Conservation (phyloP, 1,139 yeast genomes). For the Wickerhamomyces sp. region DNA sequence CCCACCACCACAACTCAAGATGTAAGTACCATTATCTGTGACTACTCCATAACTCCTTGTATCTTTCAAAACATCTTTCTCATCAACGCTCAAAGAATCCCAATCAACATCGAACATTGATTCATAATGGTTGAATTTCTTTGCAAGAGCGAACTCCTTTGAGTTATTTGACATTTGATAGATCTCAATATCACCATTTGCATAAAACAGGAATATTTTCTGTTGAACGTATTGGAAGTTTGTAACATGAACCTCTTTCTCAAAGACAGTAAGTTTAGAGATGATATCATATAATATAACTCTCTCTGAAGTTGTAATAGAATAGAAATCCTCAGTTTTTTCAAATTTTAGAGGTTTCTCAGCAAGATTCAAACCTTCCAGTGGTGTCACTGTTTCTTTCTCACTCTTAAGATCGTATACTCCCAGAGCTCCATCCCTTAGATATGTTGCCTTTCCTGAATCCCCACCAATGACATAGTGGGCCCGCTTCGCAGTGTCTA, state of each 20-base stretch:
- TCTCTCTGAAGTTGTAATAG: not conserved
- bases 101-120: conserved; percentile 1
- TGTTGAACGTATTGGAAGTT: not conserved
- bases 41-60: not conserved
- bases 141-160: not conserved
- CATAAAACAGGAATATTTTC: not conserved
- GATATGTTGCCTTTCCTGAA: too few relatives aligned
- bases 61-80: not conserved
- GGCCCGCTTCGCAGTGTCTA: too few relatives aligned
- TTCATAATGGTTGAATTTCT: conserved; percentile 4
- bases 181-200: conserved; percentile 11
- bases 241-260: not conserved
- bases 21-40: not conserved
- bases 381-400: not conserved
- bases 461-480: too few relatives aligned
- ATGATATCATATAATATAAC: not conserved
- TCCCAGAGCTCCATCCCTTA: too few relatives aligned
- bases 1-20: conserved; percentile 18
- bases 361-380: not conserved
- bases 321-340: not conserved
- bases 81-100: not conserved
- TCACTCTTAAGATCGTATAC: not conserved
- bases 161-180: not conserved
- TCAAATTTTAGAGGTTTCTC: not conserved
- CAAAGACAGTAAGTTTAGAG: not conserved